Evolutionary conservation across 768 basidiomycete genomes (phyloP), one percentile per base, ranked within the genome.

Genomic region (Suillus clintonianus): DNA sequence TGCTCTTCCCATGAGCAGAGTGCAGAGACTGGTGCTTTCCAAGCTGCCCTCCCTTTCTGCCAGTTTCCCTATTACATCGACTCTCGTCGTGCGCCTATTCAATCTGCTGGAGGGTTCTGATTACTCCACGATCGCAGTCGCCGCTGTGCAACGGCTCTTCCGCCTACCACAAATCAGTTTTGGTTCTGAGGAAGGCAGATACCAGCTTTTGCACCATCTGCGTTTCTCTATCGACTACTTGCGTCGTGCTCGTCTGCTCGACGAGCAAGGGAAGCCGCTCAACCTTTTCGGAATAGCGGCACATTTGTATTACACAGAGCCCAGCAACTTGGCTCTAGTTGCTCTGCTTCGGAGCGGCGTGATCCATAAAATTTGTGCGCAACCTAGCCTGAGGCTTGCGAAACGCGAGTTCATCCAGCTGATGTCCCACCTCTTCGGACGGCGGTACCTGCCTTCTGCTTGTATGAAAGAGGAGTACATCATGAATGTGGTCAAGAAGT

Each of bases 171-270:
- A 85, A 47, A 76, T 91, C 64, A 83, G 82, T 64, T 84, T 89
- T 66, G 76, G 79, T 42, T 88, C 86, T 2, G 77, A 83, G 5
- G 77, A 82, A 10, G 86, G 86, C 9, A 80, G 75, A 63, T 76
- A 83, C 10, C 87, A 91, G 67, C 74, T 90, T 17, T 70, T 87
- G 24, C 88, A 90, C 67, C 88, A 89, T 67, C 69, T 90, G 17
- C 80, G 89, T 27, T 91, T 91, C 77, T 84, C 83, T 63, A 86
- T 91, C 56, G 90, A 91, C 64, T 90, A 89, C 66, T 80, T 91
- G 11, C 81, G 87, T 42, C 84, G 87, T 6, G 73, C 81, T 6
- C 78, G 82, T 45, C 77, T 91, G 19, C 72, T 91, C 47, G 81
- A 85, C 59, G 74, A 74, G 41, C 70, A 74, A 19, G 90, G 90